These are phyloP conservation scores for Micromonas commoda DNA, from an alignment of 139 green algal species.

Conservation along the genomic window DNA sequence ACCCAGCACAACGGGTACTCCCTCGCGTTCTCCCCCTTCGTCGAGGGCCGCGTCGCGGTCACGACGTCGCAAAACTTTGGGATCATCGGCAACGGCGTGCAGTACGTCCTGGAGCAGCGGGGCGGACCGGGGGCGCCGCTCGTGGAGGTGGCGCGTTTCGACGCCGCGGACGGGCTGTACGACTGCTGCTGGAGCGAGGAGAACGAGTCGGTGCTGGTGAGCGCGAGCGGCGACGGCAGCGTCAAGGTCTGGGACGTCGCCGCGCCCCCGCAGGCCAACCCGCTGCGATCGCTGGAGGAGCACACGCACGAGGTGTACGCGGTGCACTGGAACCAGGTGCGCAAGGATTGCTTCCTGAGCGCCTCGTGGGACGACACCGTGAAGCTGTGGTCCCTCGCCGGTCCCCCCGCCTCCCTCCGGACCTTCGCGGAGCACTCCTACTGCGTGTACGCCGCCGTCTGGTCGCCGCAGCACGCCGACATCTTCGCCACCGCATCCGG, in stretches of 20 bases:
- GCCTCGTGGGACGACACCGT: conserved; percentile 91
- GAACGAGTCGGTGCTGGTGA: conserved; percentile 89
- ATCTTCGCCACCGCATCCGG: conserved; percentile 44
- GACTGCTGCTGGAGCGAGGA: conserved; percentile 93
- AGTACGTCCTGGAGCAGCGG: conserved; percentile 86
- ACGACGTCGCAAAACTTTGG: conserved; percentile 95
- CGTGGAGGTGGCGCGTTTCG: conserved; percentile 68
- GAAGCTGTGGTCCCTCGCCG: conserved; percentile 80
- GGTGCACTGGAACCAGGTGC: conserved; percentile 80
- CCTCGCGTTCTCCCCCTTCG: conserved; percentile 86
- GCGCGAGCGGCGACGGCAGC: conserved; percentile 81
- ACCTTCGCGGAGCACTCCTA: conserved; percentile 78
- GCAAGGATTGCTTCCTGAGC: conserved; percentile 77
- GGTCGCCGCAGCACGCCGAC: conserved; percentile 54
- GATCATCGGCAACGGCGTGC: conserved; percentile 91
- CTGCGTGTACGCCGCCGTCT: conserved; percentile 90
- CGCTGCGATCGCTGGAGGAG: conserved; percentile 74
- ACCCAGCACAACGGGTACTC: conserved; percentile 71
- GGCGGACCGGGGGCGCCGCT: conserved; percentile 47
- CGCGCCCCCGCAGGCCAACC: conserved; percentile 70
- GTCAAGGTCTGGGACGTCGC: conserved; percentile 86
- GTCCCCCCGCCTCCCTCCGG: conserved; percentile 26
- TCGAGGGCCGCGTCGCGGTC: conserved; percentile 74
- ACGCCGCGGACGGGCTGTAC: conserved; percentile 93
- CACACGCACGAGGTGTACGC: conserved; percentile 83